These are phyloP conservation scores for Candida awuae DNA, from an alignment of 805 yeast species.

Conservation along the genomic window DNA sequence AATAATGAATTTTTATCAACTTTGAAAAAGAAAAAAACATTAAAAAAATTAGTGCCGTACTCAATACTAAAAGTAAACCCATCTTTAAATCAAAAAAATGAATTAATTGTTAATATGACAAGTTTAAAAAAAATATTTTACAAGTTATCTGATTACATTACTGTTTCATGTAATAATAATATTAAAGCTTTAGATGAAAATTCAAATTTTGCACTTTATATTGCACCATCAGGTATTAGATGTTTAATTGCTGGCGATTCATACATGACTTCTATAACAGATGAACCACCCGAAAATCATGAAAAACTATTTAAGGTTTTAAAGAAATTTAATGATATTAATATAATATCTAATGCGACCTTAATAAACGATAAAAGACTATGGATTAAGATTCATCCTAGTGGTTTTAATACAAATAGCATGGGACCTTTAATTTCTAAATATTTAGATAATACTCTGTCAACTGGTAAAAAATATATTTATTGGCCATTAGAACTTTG, in stretches of 20 bases:
- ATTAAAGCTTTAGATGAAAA: conserved; percentile 7
- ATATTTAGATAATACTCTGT: conserved; percentile 32
- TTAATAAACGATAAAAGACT: conserved; percentile 17
- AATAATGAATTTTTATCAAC: background rate
- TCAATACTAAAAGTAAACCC: conserved; percentile 40
- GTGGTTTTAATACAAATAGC: conserved; percentile 59
- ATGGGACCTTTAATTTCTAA: conserved; percentile 55
- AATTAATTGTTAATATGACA: conserved; percentile 33
- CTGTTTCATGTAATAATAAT: conserved; percentile 6
- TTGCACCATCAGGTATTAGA: conserved; percentile 51
- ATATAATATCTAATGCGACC: conserved; percentile 3
- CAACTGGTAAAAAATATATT: conserved; percentile 42
- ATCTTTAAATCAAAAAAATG: conserved; percentile 38
- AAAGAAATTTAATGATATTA: conserved; percentile 28
- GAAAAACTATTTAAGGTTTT: conserved; percentile 7
- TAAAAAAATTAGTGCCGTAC: conserved; percentile 13
- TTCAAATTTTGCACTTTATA: conserved; percentile 32
- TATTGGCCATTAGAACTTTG: conserved; percentile 71
- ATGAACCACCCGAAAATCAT: conserved; percentile 36
- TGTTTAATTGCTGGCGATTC: conserved; percentile 29
- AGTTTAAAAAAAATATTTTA: conserved; percentile 15
- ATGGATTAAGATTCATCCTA: conserved; percentile 68
- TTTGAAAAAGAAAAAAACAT: conserved; percentile 5
- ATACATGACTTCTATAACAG: conserved; percentile 26
- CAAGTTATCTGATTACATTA: conserved; percentile 15